Percentiles rank a stretch among this genome's conserved stretches.
Evolutionary conservation across 148 eudicot genomes (phyloP).

Genomic region (Rhododendron ferrugineum): DNA sequence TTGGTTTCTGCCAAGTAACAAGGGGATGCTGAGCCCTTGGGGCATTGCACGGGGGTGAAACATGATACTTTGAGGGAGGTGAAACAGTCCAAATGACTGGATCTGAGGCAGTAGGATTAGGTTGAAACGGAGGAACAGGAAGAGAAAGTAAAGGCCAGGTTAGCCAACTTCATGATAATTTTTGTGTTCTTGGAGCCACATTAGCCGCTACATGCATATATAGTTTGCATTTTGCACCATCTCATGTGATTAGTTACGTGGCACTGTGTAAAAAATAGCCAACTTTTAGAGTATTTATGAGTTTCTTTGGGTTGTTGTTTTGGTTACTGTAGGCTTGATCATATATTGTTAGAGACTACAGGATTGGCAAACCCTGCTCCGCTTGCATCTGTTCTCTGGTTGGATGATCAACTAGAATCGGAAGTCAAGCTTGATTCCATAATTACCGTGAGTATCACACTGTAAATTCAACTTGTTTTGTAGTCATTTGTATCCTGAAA

Average conservation of each 20-base stretch:
- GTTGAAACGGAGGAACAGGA: not conserved
- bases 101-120: not conserved
- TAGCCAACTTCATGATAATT: not conserved
- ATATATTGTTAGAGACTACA: constrained; percentile 94
- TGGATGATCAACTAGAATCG: constrained; percentile 96
- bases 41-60: not conserved
- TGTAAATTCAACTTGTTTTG: not conserved
- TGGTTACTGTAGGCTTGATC: constrained; percentile 67
- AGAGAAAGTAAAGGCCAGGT: not conserved
- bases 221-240: not conserved
- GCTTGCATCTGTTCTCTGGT: constrained; percentile 95
- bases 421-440: constrained; percentile 86
- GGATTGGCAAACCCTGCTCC: constrained; percentile 99
- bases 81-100: not conserved
- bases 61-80: not conserved
- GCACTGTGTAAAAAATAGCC: not conserved
- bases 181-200: not conserved
- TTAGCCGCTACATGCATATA: not conserved
- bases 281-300: not conserved
- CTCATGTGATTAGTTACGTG: not conserved
- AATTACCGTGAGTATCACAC: constrained; percentile 59
- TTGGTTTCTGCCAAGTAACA: not conserved
- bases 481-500: not conserved
- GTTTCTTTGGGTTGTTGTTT: not conserved
- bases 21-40: not conserved